These are phyloP conservation scores for Phytophthora uliginosa DNA, from an alignment of 352 stramenopile species.

Conservation along the genomic window DNA sequence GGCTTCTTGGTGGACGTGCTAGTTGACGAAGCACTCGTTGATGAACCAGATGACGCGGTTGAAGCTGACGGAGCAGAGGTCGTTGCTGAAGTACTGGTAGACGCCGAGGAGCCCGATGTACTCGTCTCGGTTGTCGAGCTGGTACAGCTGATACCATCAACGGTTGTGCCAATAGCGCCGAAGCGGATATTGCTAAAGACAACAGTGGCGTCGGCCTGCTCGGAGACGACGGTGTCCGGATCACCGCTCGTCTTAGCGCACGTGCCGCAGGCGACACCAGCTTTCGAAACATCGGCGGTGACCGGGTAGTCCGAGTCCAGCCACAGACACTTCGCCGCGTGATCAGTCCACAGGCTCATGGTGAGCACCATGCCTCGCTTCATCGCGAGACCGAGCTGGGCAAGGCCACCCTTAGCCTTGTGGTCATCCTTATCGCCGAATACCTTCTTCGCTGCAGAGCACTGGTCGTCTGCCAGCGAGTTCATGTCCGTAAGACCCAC, in stretches of 20 bases:
- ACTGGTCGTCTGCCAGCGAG: slow-evolving; percentile 32
- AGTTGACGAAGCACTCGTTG: not conserved
- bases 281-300: slow-evolving; percentile 34
- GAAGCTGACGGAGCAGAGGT: slow-evolving; percentile 1
- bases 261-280: slow-evolving; percentile 58
- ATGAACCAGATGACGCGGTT: not conserved
- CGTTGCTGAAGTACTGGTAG: not conserved
- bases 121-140: slow-evolving; percentile 4
- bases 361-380: slow-evolving; percentile 65
- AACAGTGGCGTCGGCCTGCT: slow-evolving; percentile 55
- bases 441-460: slow-evolving; percentile 27
- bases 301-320: slow-evolving; percentile 67
- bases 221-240: slow-evolving; percentile 49
- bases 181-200: slow-evolving; percentile 53
- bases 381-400: slow-evolving; percentile 54
- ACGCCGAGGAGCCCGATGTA: slow-evolving; percentile 5
- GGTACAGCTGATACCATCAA: slow-evolving; percentile 25
- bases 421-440: slow-evolving; percentile 66
- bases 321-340: slow-evolving; percentile 64
- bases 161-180: slow-evolving; percentile 65
- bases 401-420: slow-evolving; percentile 38
- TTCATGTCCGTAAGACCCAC: slow-evolving; percentile 26
- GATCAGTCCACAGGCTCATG: slow-evolving; percentile 76
- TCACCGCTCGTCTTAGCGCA: slow-evolving; percentile 52
- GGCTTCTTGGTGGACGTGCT: not conserved